Evolutionary conservation across 768 basidiomycete genomes (phyloP).

Genomic region (Hemileccinum impolitum): DNA sequence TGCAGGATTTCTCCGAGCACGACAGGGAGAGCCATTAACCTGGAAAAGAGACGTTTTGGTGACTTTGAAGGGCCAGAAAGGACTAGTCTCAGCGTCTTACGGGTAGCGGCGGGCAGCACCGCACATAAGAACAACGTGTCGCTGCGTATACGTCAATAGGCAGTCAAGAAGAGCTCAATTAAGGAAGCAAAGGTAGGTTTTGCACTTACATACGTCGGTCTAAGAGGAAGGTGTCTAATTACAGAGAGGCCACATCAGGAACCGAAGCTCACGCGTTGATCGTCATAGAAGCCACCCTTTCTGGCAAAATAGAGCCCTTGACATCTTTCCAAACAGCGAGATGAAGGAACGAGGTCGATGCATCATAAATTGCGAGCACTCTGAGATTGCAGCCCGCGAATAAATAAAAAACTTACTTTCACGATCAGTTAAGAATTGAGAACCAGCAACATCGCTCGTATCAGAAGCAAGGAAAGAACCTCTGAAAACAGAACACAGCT

Average conservation of each 20-base stretch:
- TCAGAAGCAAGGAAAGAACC: conserved; percentile 3
- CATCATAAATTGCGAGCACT: conserved; percentile 2
- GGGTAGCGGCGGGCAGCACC: not conserved
- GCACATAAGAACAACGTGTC: conserved; percentile 18
- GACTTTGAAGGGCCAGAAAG: not conserved
- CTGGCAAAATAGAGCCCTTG: conserved; percentile 21
- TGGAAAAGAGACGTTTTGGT: conserved; percentile 10
- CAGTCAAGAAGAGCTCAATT: conserved; percentile 1
- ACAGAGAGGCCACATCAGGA: conserved; percentile 19
- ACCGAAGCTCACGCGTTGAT: conserved; percentile 28
- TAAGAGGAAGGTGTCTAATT: conserved; percentile 9
- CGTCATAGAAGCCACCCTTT: conserved; percentile 22
- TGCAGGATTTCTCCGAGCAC: conserved; percentile 7
- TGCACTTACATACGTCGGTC: conserved; percentile 10
- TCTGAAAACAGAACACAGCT: conserved; percentile 13
- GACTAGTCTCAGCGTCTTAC: conserved; percentile 2
- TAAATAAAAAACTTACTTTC: not conserved
- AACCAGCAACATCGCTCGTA: not conserved
- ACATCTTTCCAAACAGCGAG: conserved; percentile 15
- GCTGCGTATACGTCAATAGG: conserved; percentile 22
- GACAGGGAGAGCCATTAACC: conserved; percentile 2
- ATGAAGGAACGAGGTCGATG: conserved; percentile 2
- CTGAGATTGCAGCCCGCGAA: not conserved
- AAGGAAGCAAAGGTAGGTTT: conserved; percentile 1
- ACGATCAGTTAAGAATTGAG: not conserved